Conservation (phyloP, 2,329 filamentous ascomycete species). For the Cercospora janseana region DNA sequence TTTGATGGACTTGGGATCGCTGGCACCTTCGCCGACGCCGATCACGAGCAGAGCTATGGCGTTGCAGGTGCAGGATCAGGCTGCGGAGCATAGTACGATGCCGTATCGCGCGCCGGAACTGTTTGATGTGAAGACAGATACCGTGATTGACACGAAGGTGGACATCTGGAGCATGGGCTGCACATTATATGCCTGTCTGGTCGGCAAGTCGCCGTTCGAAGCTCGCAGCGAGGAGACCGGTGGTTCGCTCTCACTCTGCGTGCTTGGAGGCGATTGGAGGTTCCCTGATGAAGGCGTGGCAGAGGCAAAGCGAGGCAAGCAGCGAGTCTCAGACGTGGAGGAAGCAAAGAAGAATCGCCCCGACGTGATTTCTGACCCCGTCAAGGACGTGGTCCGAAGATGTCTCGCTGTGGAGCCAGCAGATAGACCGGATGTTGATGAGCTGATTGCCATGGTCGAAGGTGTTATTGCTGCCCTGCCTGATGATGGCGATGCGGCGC, state of each 20-base stretch:
- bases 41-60: constrained; percentile 89
- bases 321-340: constrained; percentile 43
- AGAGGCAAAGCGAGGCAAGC: constrained; percentile 56
- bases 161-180: constrained; percentile 98
- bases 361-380: constrained; percentile 69
- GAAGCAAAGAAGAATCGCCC: constrained; percentile 41
- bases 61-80: constrained; percentile 87
- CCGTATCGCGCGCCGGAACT: constrained; percentile 96
- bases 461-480: constrained; percentile 62
- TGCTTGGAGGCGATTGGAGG: constrained; percentile 90
- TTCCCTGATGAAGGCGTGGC: constrained; percentile 83
- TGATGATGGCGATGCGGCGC: constrained; percentile 52
- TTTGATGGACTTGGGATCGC: constrained; percentile 93
- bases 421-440: constrained; percentile 82
- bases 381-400: constrained; percentile 81
- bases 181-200: constrained; percentile 94
- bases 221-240: constrained; percentile 94
- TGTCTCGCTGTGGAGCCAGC: constrained; percentile 84
- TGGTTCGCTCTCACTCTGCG: constrained; percentile 86
- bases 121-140: constrained; percentile 94
- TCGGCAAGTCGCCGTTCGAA: constrained; percentile 96
- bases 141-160: constrained; percentile 89
- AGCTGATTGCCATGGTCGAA: constrained; percentile 78
- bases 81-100: constrained; percentile 97
- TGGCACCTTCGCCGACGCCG: constrained; percentile 80